Evolutionary conservation across 192 early-diverging fungal genomes (phyloP), one percentile per base, ranked within the genome.

Genomic region (Backusella macrospora): DNA sequence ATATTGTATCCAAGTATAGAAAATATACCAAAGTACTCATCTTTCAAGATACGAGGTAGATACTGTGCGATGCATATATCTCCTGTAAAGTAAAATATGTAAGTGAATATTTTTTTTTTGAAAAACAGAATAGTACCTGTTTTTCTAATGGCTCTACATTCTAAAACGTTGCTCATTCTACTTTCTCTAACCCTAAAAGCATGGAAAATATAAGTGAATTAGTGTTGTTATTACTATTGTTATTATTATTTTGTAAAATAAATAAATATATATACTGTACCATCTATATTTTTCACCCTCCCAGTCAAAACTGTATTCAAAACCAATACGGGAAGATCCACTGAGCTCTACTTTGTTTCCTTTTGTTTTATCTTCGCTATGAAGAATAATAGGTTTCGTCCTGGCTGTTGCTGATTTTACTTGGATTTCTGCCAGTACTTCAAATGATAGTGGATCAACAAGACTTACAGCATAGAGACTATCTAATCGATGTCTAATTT

Each of bases 221-320:
- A 55, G 23, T 55, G 18, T 34, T 34, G 29, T 34, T 34, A 2
- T 34, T 34, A 34, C 2, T 34, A 2, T 34, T 34, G 29, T 34
- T 34, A 34, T 34, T 34, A 2, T 34, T 34, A 34, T 34, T 29
- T 48, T 70, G 12, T 37, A 46, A 44, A 40, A 34, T 0, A 45
- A 44, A 64, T 26, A 46, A 47, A 5, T 29, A 45, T 72, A 62
- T 62, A 62, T 62, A 49, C 40, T 59, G 18, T 74, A 74, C 73
- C 73, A 74, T 68, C 40, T 74, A 23, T 59, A 44, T 68, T 68
- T 74, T 23, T 74, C 63, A 21, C 64, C 64, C 43, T 74, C 48
- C 73, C 73, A 74, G 29, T 67, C 65, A 74, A 74, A 74, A 29
- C 38, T 68, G 49, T 65, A 74, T 44, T 74, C 73, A 23, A 74